Base-by-base conservation (phyloP, 768 basidiomycete genomes). In the Tylopilus sp. region DNA sequence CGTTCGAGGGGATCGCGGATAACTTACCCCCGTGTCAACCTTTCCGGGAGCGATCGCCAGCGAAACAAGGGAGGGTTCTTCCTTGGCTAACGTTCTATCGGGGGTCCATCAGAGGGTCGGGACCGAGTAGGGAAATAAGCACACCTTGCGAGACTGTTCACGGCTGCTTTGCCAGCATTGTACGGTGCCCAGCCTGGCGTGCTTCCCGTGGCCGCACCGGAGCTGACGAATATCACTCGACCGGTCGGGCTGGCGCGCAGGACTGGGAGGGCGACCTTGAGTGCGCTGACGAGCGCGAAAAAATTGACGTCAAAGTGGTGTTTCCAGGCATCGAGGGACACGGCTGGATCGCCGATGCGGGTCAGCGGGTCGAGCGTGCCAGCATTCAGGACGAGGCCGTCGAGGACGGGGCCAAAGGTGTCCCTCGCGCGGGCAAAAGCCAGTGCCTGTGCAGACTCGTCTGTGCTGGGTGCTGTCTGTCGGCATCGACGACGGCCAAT, bases 31-130 rank as follows among this genome's bases (percentile, higher is more conserved):
- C 9, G 92, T 95, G 55, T 95, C 85, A 25, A 97, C 92, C 71
- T 86, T 85, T 14, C 95, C 95, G 1, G 95, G 95, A 4, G 93
- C 82, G 3, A 97, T 60, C 16, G 94, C 87, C 29, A 95, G 78
- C 4, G 84, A 83, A 9, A 79, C 76, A 33, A 97, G 73, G 30
- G 77, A 74, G n/a, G 82, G 82, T 67, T 97, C 93, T 67, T 97
- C 95, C 60, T 81, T 81, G 17, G 85, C 89, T 19, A 96, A 73
- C 0, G 92, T 96, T 69, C 93, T 92, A 49, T 37, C 44, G 41
- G 13, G 41, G 7, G 11, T 19, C 33, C 17, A 43, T 67, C 50
- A 57, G 42, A 30, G 11, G 17, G 28, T n/a, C 30, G 19, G 22
- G 26, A 24, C 45, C 36, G 11, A 43, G 52, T 44, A n/a, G 26